Percentiles rank a stretch among this genome's conserved stretches.
phyloP scores from a whole-genome alignment of 2,329 filamentous ascomycete genomes.

The Monosporascus sp. region DNA sequence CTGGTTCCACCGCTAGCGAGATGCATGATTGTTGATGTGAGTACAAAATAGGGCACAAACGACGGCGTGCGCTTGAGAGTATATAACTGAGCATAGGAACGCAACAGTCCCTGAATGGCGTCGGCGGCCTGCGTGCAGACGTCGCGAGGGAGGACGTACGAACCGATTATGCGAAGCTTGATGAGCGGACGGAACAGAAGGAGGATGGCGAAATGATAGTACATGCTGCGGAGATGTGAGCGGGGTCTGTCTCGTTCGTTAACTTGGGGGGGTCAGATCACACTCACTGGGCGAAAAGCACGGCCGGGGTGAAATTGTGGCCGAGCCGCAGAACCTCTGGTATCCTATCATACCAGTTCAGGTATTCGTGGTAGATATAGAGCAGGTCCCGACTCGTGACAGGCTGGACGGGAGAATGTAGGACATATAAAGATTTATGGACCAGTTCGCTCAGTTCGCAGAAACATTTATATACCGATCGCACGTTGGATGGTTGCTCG shows the following conservation, averaged over 20 bases:
- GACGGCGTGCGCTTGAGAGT: slow-evolving; percentile 53
- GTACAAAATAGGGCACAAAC: slow-evolving; percentile 57
- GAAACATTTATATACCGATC: slow-evolving; percentile 63
- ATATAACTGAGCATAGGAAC: slow-evolving; percentile 54
- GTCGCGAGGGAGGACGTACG: slow-evolving; percentile 57
- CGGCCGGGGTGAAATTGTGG: slow-evolving; percentile 66
- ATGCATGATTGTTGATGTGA: slow-evolving; percentile 57
- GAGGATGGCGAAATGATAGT: slow-evolving; percentile 64
- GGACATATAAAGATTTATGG: slow-evolving; percentile 63
- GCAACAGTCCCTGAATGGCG: slow-evolving; percentile 50
- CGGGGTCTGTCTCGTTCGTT: neutral
- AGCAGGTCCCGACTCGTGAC: slow-evolving; percentile 60
- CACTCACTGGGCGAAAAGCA: slow-evolving; percentile 68
- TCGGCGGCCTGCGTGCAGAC: slow-evolving; percentile 59
- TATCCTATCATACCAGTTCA: slow-evolving; percentile 65
- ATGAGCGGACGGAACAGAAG: slow-evolving; percentile 71
- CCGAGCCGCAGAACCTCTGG: slow-evolving; percentile 59
- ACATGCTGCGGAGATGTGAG: slow-evolving; percentile 45
- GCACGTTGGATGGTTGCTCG: slow-evolving; percentile 61
- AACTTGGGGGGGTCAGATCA: slow-evolving; percentile 9
- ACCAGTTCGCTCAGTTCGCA: slow-evolving; percentile 69
- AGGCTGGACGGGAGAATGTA: slow-evolving; percentile 64
- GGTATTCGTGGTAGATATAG: slow-evolving; percentile 60
- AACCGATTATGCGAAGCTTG: slow-evolving; percentile 57
- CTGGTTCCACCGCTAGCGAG: slow-evolving; percentile 44